Conservation (phyloP, 129 eudicot species). For the Cynara cardunculus region DNA sequence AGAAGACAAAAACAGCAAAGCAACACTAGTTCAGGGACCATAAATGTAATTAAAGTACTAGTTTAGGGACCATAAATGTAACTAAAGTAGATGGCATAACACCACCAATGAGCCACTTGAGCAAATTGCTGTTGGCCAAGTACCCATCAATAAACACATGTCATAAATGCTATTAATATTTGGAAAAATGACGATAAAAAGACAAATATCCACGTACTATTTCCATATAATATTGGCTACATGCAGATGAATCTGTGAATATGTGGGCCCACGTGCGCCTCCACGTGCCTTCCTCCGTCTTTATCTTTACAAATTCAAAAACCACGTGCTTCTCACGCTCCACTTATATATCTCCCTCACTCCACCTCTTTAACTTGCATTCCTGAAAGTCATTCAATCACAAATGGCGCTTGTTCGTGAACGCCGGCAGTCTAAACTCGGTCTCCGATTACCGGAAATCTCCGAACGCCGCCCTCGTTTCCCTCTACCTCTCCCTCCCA, state of each 20-base stretch:
- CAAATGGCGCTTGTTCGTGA: conserved; percentile 77
- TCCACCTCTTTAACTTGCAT: not conserved
- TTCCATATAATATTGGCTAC: not conserved
- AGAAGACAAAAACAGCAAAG: not conserved
- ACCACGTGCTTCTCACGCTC: conserved; percentile 30
- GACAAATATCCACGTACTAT: conserved; percentile 12
- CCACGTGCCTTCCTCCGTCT: conserved; percentile 28
- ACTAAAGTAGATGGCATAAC: not conserved
- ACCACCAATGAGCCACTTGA: conserved; percentile 1
- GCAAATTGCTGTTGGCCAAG: not conserved
- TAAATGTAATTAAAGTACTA: not conserved
- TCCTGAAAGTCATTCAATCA: not conserved
- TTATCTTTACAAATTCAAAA: not conserved
- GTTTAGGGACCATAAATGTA: not conserved
- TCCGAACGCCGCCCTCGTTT: conserved; percentile 53
- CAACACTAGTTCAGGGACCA: not conserved
- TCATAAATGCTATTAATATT: conserved; percentile 4
- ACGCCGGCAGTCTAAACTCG: conserved; percentile 78
- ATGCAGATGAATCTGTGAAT: conserved; percentile 25
- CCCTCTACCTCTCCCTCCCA: conserved; percentile 50
- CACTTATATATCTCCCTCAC: conserved; percentile 3
- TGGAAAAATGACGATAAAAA: not conserved
- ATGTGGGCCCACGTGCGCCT: conserved; percentile 23
- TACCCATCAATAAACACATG: conserved; percentile 25
- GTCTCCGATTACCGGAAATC: conserved; percentile 50